Conservation (phyloP, 768 basidiomycete genomes). For the Tulasnella sp. region DNA sequence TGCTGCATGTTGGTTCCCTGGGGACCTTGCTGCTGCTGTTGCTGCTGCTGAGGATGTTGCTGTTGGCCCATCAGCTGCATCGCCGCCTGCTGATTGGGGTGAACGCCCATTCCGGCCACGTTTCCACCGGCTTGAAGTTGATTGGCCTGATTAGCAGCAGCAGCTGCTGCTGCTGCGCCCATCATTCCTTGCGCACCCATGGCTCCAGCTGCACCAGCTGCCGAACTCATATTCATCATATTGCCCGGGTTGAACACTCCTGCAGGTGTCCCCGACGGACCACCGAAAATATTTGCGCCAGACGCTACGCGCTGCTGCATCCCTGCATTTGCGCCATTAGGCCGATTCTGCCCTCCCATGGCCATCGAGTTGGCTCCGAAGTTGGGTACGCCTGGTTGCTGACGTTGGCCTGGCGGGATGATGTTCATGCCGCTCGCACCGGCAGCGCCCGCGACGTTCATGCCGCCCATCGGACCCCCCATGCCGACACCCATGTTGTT, state of each 20-base stretch:
- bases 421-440: constrained; percentile 7
- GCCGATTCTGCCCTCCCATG: neutral
- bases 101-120: neutral
- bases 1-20: neutral
- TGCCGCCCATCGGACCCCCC: neutral
- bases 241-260: neutral
- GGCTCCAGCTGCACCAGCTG: neutral
- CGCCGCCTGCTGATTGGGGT: neutral
- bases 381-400: neutral
- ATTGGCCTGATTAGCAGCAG: neutral
- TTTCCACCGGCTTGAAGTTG: neutral
- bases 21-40: constrained; percentile 15
- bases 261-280: neutral
- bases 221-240: neutral
- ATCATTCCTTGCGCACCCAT: neutral
- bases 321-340: neutral
- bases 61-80: constrained; percentile 12
- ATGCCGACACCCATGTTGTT: neutral
- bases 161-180: neutral
- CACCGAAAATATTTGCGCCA: neutral
- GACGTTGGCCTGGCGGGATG: neutral
- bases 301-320: constrained; percentile 1
- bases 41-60: constrained; percentile 14
- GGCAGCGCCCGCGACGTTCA: neutral
- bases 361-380: neutral